Percentiles rank a stretch among this genome's conserved stretches.
Conservation (phyloP, 352 stramenopile genomes). For the Lagenidium giganteum region DNA sequence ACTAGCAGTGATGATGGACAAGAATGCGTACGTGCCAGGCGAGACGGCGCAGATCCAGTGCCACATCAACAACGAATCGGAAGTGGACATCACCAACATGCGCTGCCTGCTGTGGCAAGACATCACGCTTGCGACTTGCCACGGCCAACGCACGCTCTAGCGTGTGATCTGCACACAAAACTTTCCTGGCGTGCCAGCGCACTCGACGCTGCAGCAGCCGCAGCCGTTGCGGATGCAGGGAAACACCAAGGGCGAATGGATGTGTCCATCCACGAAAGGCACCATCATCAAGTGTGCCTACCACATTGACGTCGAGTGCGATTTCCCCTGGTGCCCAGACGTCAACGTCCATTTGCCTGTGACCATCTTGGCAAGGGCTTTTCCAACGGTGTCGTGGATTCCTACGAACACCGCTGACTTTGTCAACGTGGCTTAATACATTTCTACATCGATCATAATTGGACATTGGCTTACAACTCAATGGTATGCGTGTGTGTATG, state of each 20-base stretch:
- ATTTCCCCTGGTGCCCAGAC: conserved; percentile 62
- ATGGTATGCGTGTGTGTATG: too few species aligned
- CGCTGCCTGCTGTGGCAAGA: conserved; percentile 51
- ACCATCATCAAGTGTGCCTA: conserved; percentile 50
- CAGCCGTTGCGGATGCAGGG: conserved; percentile 40
- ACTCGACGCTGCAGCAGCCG: conserved; percentile 31
- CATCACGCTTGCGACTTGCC: conserved; percentile 26
- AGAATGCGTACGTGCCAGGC: conserved; percentile 58
- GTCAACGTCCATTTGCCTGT: conserved; percentile 52
- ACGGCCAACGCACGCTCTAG: conserved; percentile 31
- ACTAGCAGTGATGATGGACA: conserved; percentile 65
- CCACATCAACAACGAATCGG: conserved; percentile 54
- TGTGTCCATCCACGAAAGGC: conserved; percentile 45
- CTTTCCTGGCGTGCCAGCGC: conserved; percentile 42
- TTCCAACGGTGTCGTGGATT: conserved; percentile 24
- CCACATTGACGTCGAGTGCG: conserved; percentile 56
- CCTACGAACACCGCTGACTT: conserved; percentile 13
- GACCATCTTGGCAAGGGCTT: conserved; percentile 36
- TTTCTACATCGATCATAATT: too few species aligned
- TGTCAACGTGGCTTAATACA: too few species aligned
- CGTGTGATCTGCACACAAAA: conserved; percentile 27
- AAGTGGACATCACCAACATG: conserved; percentile 54
- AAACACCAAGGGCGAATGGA: conserved; percentile 14
- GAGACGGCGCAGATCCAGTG: conserved; percentile 58
- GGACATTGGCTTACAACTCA: too few species aligned